phyloP scores from a whole-genome alignment of 1,139 yeast species.

The Yamadazyma kanchanaburiensis region DNA sequence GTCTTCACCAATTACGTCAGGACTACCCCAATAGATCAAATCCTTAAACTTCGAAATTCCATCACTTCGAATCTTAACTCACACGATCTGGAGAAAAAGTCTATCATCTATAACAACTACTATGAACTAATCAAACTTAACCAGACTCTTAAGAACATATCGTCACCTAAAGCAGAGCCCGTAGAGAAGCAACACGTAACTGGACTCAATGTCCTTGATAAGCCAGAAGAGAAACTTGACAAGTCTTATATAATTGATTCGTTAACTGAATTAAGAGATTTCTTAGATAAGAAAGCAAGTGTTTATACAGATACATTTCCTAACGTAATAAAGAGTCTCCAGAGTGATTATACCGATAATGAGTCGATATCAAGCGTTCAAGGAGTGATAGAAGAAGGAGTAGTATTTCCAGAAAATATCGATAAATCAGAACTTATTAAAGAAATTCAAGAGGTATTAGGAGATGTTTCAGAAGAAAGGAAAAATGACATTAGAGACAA shows the following conservation, averaged over 20 bases:
- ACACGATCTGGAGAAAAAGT: constrained; percentile 41
- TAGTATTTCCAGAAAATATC: constrained; percentile 11
- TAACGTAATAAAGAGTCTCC: constrained; percentile 21
- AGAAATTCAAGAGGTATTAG: constrained; percentile 19
- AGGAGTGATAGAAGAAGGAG: constrained; percentile 12
- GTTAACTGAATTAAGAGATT: constrained; percentile 24
- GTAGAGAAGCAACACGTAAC: constrained; percentile 5
- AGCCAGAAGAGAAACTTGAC: constrained; percentile 6
- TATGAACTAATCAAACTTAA: constrained; percentile 43
- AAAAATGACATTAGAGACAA: constrained; percentile 4
- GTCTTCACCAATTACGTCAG: constrained; percentile 31
- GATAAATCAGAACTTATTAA: constrained; percentile 14
- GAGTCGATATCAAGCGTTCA: constrained; percentile 23
- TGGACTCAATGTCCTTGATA: constrained; percentile 5
- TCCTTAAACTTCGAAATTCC: constrained; percentile 32
- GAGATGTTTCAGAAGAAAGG: constrained; percentile 1
- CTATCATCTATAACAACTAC: constrained; percentile 47
- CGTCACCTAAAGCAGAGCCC: constrained; percentile 16
- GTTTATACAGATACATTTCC: constrained; percentile 28
- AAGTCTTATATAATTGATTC: constrained; percentile 23
- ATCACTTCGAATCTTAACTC: constrained; percentile 31
- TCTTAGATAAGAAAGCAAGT: constrained; percentile 20
- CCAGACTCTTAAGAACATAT: constrained; percentile 30
- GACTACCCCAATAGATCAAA: constrained; percentile 30
- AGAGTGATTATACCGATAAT: constrained; percentile 12